A percentile compares a stretch with the other conserved stretches of the same genome.
Conservation (phyloP, 2,329 filamentous ascomycete genomes). For the Tolypocladium pustulatum region DNA sequence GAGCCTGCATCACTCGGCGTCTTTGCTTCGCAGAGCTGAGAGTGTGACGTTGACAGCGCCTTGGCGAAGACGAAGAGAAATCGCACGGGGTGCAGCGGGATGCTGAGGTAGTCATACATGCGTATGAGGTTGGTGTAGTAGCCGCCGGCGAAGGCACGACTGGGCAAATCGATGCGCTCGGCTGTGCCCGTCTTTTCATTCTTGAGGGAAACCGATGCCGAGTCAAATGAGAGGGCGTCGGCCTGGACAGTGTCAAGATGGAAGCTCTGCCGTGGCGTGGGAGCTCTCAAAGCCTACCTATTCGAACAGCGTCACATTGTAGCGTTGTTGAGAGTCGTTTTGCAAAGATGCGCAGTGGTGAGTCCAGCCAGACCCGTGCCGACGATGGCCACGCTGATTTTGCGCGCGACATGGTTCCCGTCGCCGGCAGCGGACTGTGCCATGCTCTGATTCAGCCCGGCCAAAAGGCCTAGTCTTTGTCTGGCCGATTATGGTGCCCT, state of each 20-base stretch:
- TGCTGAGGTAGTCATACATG: constrained; percentile 44
- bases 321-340: constrained; percentile 17
- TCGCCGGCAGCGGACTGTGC: neutral
- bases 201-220: constrained; percentile 24
- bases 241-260: constrained; percentile 11
- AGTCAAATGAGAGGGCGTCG: constrained; percentile 23
- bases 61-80: constrained; percentile 44
- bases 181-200: constrained; percentile 16
- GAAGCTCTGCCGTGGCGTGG: neutral
- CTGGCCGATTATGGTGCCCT: neutral
- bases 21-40: constrained; percentile 2
- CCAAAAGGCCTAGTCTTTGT: neutral
- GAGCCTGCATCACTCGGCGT: constrained; percentile 5
- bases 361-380: constrained; percentile 27
- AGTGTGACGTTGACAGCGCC: constrained; percentile 5
- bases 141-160: constrained; percentile 24
- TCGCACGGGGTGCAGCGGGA: constrained; percentile 36
- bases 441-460: neutral
- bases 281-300: constrained; percentile 13
- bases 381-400: constrained; percentile 19
- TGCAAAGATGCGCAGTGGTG: constrained; percentile 24
- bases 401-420: neutral
- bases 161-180: constrained; percentile 28
- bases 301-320: constrained; percentile 24
- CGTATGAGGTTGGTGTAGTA: constrained; percentile 45